Base-by-base conservation (phyloP, 768 basidiomycete genomes). In the Macrolepiota fuliginosa region DNA sequence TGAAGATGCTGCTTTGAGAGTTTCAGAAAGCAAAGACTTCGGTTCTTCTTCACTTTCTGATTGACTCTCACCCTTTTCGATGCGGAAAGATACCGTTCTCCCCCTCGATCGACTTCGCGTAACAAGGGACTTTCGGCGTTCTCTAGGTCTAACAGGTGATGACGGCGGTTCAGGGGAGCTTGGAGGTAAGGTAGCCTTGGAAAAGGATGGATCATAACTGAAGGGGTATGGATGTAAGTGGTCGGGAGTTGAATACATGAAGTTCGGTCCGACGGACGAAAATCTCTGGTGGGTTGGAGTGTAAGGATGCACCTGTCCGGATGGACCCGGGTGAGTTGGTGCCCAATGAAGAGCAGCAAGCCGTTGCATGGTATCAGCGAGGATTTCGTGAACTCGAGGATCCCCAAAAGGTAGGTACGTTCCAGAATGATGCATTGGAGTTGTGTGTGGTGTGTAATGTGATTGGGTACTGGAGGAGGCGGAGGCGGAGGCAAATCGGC, bases 61-160 rank as follows among this genome's bases (percentile, higher is more conserved):
- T 35, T 63, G 46, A 52, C 53, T 51, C 35, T 68, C 68, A 46
- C 72, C 72, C 24, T 67, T 71, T 32, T 76, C 75, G 13, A 84
- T 65, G 61, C 71, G 75, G 68, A 89, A 89, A 11, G 86, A 85
- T 1, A 88, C 86, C 24, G 76, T 76, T 61, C 86, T 77, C 9
- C 82, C 85, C 32, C 80, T 71, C 19, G 86, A 84, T 53, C 72
- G 78, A 70, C 86, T 85, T 54, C 82, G 76, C 29, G 74, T 71
- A 25, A 81, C 81, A 63, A 79, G 64, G 0, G 78, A 75, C 58
- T 74, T 75, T 57, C 68, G 71, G 45, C 73, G 70, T 27, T 65
- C 56, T 29, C 63, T 69, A 5, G 68, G 63, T 50, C 72, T 69
- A 52, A 61, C 66, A 53, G 81, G 76, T 27, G 81, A 74, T 3